Percentiles rank a stretch among this genome's conserved stretches.
Conservation (phyloP, 2,329 filamentous ascomycete genomes). For the Phaeomoniella chlamydospora region DNA sequence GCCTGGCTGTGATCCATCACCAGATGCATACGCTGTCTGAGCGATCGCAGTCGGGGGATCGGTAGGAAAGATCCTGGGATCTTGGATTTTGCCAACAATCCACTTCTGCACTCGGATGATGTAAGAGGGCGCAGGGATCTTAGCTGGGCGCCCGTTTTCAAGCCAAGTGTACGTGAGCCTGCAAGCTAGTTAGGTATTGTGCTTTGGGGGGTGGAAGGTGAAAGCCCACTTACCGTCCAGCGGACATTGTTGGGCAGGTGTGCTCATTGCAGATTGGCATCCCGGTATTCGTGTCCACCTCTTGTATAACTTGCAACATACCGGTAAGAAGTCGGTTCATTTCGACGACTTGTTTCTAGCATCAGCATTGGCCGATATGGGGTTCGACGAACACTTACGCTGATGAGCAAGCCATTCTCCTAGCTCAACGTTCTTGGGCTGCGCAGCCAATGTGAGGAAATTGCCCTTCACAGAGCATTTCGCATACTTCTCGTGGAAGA, state of each 20-base stretch:
- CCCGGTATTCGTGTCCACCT: slow-evolving; percentile 63
- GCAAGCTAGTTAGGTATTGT: slow-evolving; percentile 9
- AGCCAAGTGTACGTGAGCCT: slow-evolving; percentile 96
- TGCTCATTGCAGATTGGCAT: slow-evolving; percentile 69
- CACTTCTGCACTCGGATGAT: slow-evolving; percentile 93
- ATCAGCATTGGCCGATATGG: slow-evolving; percentile 4
- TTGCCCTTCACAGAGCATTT: slow-evolving; percentile 92
- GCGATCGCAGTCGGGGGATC: slow-evolving; percentile 53
- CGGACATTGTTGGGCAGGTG: slow-evolving; percentile 84
- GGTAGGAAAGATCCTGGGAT: slow-evolving; percentile 79
- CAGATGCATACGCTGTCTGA: slow-evolving; percentile 38
- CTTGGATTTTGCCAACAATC: slow-evolving; percentile 92
- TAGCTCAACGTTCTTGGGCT: slow-evolving; percentile 83
- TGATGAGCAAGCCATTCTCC: slow-evolving; percentile 96
- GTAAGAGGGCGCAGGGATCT: slow-evolving; percentile 84
- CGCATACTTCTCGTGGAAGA: slow-evolving; percentile 41
- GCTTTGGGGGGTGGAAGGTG: background rate
- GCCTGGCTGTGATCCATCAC: slow-evolving; percentile 29
- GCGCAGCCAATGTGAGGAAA: slow-evolving; percentile 87
- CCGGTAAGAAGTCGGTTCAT: slow-evolving; percentile 81
- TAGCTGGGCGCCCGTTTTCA: slow-evolving; percentile 74
- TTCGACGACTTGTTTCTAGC: slow-evolving; percentile 61
- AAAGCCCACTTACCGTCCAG: slow-evolving; percentile 58
- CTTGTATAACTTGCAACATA: slow-evolving; percentile 78
- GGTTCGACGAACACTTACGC: slow-evolving; percentile 40